Evolutionary conservation across 495 filamentous ascomycete genomes (phyloP), one percentile per base, ranked within the genome.

Genomic region (Tuber indicum): DNA sequence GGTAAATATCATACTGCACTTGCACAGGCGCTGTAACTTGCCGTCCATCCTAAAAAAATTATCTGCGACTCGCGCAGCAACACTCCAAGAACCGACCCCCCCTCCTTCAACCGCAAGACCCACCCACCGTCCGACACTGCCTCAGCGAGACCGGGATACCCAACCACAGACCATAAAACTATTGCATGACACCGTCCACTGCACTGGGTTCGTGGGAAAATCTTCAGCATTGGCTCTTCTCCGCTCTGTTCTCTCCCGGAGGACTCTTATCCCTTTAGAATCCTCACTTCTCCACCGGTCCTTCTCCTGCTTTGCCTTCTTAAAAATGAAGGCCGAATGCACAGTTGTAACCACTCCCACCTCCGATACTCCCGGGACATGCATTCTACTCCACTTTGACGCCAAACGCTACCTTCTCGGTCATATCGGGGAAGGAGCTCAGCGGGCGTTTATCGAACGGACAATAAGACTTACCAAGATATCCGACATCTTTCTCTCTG

Each of bases 401-500:
- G 87, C 89, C 72, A 90, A 91, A 82, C 89, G 93, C 70, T 99
- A 98, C 83, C 73, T 98, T n/a, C 91, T 99, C 81, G 96, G 96
- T 12, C 91, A 92, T 82, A 81, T 94, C 16, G 86, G 90, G 17
- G 96, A 98, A 84, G 96, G 96, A 8, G 89, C 91, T 17, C 95
- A 98, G 85, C 89, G 96, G n/a, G 88, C 90, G 74, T 85, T 90
- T 72, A 84, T 87, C 7, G 91, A 97, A 84, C 87, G 89, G 72
- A 91, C 89, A 66, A 73, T 89, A 0, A 85, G 86, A 58, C 76
- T 94, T 72, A 78, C 81, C 5, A 91, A 91, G 82, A 84, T 94
- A 10, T 86, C 86, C 42, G 88, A 97, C 81, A 85, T 96, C 66
- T 97, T 98, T 84, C 82, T 99, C 66, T 91, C 93, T 5, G 96